Conservation (phyloP, 495 filamentous ascomycete genomes). For the Coniosporium apollinis region DNA sequence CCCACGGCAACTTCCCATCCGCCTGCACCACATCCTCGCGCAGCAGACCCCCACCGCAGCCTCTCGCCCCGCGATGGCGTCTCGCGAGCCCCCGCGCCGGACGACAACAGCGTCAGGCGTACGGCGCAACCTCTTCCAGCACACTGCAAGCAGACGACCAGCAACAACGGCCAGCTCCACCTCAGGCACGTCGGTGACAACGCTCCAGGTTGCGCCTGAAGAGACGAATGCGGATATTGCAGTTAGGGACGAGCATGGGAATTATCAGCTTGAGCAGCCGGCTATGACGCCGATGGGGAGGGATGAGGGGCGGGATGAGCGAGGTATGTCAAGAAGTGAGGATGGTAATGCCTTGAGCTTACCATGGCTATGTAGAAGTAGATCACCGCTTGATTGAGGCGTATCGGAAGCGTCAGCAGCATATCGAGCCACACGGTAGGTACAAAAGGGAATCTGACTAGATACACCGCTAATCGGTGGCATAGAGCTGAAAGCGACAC, state of each 20-base stretch:
- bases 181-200: slow-evolving; percentile 14
- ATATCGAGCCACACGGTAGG: too few species aligned
- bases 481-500: slow-evolving; percentile 52
- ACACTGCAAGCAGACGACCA: slow-evolving; percentile 50
- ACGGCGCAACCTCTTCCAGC: slow-evolving; percentile 63
- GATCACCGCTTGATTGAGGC: too few species aligned
- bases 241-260: slow-evolving; percentile 56
- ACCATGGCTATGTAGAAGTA: too few species aligned
- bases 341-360: too few species aligned
- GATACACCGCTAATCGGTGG: neutral
- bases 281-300: slow-evolving; percentile 36
- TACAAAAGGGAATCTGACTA: too few species aligned
- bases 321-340: slow-evolving; percentile 7
- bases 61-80: too few species aligned
- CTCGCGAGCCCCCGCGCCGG: too few species aligned
- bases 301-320: slow-evolving; percentile 25
- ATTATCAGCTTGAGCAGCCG: slow-evolving; percentile 45
- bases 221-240: slow-evolving; percentile 52
- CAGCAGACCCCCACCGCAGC: too few species aligned
- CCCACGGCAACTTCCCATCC: too few species aligned
- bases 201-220: slow-evolving; percentile 21
- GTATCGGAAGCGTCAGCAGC: too few species aligned
- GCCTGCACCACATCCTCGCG: too few species aligned
- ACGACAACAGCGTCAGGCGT: too few species aligned
- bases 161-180: slow-evolving; percentile 29